Percentiles rank a stretch among this genome's conserved stretches.
phyloP scores from a whole-genome alignment of 441 rosid species.

The Pelargonium australe region DNA sequence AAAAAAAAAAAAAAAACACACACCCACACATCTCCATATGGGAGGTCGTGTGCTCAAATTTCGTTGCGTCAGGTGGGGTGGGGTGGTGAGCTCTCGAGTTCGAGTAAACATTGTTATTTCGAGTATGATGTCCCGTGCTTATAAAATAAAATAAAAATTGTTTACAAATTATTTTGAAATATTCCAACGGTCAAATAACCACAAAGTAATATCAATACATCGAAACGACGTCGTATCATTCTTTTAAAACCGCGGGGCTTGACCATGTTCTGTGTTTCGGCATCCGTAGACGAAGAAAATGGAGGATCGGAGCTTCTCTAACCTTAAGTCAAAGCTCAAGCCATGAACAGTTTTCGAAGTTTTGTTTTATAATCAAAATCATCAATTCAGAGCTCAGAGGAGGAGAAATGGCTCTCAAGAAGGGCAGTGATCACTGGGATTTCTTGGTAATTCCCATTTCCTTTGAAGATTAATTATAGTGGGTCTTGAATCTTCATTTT shows the following conservation, averaged over 20 bases:
- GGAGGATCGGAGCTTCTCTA: slow-evolving; percentile 13
- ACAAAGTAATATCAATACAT: not conserved
- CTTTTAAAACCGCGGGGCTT: not conserved
- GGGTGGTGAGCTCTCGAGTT: too few relatives aligned
- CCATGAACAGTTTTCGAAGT: not conserved
- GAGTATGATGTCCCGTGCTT: too few relatives aligned
- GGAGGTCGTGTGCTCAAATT: too few relatives aligned
- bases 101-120: too few relatives aligned
- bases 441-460: slow-evolving; percentile 42
- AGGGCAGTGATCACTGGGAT: slow-evolving; percentile 44
- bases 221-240: not conserved
- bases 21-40: too few relatives aligned
- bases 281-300: slow-evolving; percentile 10
- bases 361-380: not conserved
- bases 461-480: not conserved
- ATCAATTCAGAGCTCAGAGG: not conserved
- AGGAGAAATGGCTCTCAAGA: slow-evolving; percentile 30
- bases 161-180: not conserved
- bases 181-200: slow-evolving; percentile 4
- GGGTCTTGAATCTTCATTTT: not conserved
- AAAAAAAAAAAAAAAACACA: too few relatives aligned
- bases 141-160: too few relatives aligned
- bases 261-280: not conserved
- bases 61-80: too few relatives aligned
- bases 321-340: not conserved